Conservation (phyloP, 2,329 filamentous ascomycete species). For the Penicillium sp. region DNA sequence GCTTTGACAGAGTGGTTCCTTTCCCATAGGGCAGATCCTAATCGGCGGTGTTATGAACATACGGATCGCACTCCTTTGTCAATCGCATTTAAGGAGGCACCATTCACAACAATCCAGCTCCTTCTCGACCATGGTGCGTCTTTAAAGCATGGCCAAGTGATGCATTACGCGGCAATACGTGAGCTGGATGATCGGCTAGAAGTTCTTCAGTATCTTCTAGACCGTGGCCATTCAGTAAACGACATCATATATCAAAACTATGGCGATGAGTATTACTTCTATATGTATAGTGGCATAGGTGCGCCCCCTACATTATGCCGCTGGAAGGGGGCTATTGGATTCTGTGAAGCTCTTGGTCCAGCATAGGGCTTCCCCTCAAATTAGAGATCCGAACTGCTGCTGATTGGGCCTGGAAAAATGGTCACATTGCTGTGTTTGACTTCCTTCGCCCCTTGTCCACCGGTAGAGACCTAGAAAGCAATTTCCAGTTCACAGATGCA, state of each 20-base stretch:
- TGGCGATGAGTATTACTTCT: slow-evolving; percentile 1
- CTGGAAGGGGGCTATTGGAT: slow-evolving; percentile 1
- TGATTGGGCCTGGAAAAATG: neutral
- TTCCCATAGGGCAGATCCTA: neutral
- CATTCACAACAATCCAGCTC: neutral
- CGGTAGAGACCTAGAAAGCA: neutral
- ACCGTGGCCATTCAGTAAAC: neutral
- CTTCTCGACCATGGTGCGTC: slow-evolving; percentile 1
- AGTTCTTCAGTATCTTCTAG: neutral
- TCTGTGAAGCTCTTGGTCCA: slow-evolving; percentile 2
- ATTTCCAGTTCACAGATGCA: neutral
- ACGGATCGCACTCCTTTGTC: neutral
- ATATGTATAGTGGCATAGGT: slow-evolving; percentile 2
- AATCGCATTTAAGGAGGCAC: neutral
- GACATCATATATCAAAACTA: slow-evolving; percentile 2
- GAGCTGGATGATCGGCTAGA: slow-evolving; percentile 2
- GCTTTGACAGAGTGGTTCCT: neutral
- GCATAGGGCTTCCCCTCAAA: neutral
- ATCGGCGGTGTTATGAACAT: neutral
- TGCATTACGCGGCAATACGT: slow-evolving; percentile 2
- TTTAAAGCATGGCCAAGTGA: slow-evolving; percentile 1
- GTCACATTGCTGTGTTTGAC: slow-evolving; percentile 1
- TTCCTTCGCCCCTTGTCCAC: neutral
- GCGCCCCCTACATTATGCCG: slow-evolving; percentile 1
- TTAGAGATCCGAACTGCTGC: slow-evolving; percentile 1